phyloP scores from a whole-genome alignment of 169 alveolate genomes.

The Cryptosporidium ubiquitum region DNA sequence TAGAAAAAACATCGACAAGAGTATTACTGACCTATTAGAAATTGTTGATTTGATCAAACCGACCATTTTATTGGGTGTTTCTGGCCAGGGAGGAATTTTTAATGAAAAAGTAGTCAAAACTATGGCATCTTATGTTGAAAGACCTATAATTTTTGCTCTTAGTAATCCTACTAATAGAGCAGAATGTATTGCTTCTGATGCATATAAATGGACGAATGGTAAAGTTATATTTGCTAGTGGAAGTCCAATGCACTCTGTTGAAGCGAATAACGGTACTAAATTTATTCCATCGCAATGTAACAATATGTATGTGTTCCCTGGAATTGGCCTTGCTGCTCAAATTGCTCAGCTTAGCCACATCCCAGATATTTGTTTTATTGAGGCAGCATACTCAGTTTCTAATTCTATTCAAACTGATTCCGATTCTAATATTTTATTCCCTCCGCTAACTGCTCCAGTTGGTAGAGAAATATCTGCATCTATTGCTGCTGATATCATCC shows the following conservation, averaged over 20 bases:
- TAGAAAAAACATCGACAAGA: constrained; percentile 63
- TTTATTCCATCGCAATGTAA: constrained; percentile 74
- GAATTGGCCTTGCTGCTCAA: constrained; percentile 78
- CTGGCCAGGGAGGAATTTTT: constrained; percentile 75
- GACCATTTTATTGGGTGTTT: constrained; percentile 75
- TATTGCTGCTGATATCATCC: constrained; percentile 56
- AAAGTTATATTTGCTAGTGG: constrained; percentile 77
- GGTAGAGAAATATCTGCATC: constrained; percentile 53
- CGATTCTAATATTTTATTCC: constrained; percentile 19
- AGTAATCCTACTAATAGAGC: constrained; percentile 78
- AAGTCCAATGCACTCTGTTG: constrained; percentile 77
- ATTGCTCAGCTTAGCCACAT: constrained; percentile 48
- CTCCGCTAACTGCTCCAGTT: constrained; percentile 43
- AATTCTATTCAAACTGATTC: background rate
- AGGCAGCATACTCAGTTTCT: constrained; percentile 73
- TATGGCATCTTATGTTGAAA: constrained; percentile 43
- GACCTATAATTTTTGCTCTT: constrained; percentile 78
- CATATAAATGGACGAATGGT: constrained; percentile 76
- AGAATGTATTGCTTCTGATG: constrained; percentile 79
- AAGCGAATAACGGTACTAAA: constrained; percentile 25
- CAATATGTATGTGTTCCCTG: constrained; percentile 79
- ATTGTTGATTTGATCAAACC: constrained; percentile 74
- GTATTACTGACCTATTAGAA: constrained; percentile 33
- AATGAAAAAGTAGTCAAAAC: constrained; percentile 64
- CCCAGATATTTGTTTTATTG: constrained; percentile 71